These are phyloP conservation scores for Yarrowia galli DNA, from an alignment of 1,139 yeast genomes.

Conservation along the genomic window DNA sequence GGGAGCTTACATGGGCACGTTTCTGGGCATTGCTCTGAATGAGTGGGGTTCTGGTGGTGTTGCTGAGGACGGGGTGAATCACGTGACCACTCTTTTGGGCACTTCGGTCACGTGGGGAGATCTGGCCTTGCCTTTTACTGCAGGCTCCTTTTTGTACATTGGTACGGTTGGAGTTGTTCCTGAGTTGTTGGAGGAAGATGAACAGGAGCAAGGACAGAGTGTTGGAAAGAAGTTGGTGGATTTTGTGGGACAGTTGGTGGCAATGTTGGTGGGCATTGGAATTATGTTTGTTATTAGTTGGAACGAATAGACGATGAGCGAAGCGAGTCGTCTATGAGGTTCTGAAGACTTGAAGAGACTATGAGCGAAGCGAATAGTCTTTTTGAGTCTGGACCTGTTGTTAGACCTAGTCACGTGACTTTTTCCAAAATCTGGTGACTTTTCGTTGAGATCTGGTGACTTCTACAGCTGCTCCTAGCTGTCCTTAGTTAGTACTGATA, in stretches of 20 bases:
- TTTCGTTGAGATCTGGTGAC: too few relatives aligned
- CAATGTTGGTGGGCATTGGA: constrained; percentile 58
- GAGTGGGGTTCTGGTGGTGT: constrained; percentile 47
- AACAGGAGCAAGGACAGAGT: constrained; percentile 51
- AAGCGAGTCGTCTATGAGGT: neutral
- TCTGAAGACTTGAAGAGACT: too few relatives aligned
- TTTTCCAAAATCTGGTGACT: too few relatives aligned
- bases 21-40: constrained; percentile 61
- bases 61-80: constrained; percentile 35
- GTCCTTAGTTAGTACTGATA: too few relatives aligned
- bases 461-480: too few relatives aligned
- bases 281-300: constrained; percentile 62
- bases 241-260: constrained; percentile 52
- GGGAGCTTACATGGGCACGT: constrained; percentile 70
- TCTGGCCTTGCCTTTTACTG: constrained; percentile 69
- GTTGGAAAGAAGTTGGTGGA: constrained; percentile 49
- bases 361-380: neutral
- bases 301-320: constrained; percentile 51
- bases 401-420: too few relatives aligned
- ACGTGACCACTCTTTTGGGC: constrained; percentile 52
- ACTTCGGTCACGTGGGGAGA: constrained; percentile 60
- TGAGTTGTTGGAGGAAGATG: constrained; percentile 59
- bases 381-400: neutral
- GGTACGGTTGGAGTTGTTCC: constrained; percentile 73
- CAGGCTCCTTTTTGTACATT: constrained; percentile 73